phyloP scores from a whole-genome alignment of 2,329 filamentous ascomycete genomes.

The Alternaria atra region DNA sequence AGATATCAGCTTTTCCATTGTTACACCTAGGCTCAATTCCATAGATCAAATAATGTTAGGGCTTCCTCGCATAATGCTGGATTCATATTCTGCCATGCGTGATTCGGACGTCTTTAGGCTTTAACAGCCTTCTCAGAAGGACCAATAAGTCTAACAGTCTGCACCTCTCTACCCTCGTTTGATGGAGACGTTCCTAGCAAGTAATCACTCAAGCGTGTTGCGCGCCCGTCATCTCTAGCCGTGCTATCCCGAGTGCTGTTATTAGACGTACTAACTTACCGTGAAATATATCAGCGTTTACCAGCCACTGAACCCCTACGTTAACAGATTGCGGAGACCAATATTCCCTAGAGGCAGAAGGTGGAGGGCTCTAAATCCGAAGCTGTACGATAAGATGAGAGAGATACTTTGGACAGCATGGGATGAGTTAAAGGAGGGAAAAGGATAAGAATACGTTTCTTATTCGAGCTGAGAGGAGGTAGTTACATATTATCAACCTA shows the following conservation, averaged over 20 bases:
- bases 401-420: slow-evolving; percentile 7
- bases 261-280: slow-evolving; percentile 2
- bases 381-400: slow-evolving; percentile 11
- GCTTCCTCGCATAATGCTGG: background rate
- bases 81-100: background rate
- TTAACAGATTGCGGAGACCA: too few species aligned
- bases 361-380: slow-evolving; percentile 8
- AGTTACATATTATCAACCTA: slow-evolving; percentile 20
- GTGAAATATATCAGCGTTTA: slow-evolving; percentile 3
- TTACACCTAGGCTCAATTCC: too few species aligned
- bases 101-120: background rate
- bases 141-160: background rate
- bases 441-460: slow-evolving; percentile 18
- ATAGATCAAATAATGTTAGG: too few species aligned
- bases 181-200: slow-evolving; percentile 4
- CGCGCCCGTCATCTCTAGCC: slow-evolving; percentile 2
- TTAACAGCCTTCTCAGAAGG: slow-evolving; percentile 1
- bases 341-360: too few species aligned
- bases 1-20: too few species aligned
- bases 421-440: slow-evolving; percentile 9
- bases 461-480: slow-evolving; percentile 18
- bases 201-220: slow-evolving; percentile 7
- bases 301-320: too few species aligned
- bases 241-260: slow-evolving; percentile 7
- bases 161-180: slow-evolving; percentile 1